Conservation (phyloP, 2,329 filamentous ascomycete genomes). For the Aspergillus sp. region DNA sequence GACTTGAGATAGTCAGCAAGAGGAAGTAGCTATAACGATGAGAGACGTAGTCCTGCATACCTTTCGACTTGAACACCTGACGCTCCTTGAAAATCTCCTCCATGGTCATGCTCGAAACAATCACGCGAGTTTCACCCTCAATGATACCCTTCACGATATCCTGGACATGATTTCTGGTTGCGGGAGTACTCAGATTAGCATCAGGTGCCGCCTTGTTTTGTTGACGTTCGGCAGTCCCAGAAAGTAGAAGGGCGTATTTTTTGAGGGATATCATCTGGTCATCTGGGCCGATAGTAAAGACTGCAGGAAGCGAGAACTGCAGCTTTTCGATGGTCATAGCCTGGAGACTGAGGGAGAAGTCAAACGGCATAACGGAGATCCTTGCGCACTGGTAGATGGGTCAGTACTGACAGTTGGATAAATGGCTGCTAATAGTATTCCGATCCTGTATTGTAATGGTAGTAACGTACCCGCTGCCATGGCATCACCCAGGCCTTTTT, state of each 20-base stretch:
- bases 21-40: background rate
- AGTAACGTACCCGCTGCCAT: slow-evolving; percentile 57
- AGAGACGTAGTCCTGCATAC: slow-evolving; percentile 31
- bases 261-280: slow-evolving; percentile 68
- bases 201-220: slow-evolving; percentile 30
- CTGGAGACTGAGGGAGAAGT: slow-evolving; percentile 79
- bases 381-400: slow-evolving; percentile 26
- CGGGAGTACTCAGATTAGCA: slow-evolving; percentile 41
- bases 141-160: slow-evolving; percentile 89
- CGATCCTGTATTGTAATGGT: background rate
- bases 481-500: slow-evolving; percentile 75
- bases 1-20: slow-evolving; percentile 41
- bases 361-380: slow-evolving; percentile 55
- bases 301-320: slow-evolving; percentile 76
- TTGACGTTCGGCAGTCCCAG: slow-evolving; percentile 55
- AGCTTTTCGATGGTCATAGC: slow-evolving; percentile 90
- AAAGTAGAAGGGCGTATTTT: slow-evolving; percentile 80
- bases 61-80: slow-evolving; percentile 72
- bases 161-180: slow-evolving; percentile 66
- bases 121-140: slow-evolving; percentile 79
- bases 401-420: background rate
- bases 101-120: slow-evolving; percentile 89
- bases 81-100: slow-evolving; percentile 82
- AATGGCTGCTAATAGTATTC: background rate
- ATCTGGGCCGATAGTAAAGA: slow-evolving; percentile 82